A percentile compares a stretch with the other conserved stretches of the same genome.
Evolutionary conservation across 768 basidiomycete species (phyloP).

Genomic region (Termitomyces sp.): DNA sequence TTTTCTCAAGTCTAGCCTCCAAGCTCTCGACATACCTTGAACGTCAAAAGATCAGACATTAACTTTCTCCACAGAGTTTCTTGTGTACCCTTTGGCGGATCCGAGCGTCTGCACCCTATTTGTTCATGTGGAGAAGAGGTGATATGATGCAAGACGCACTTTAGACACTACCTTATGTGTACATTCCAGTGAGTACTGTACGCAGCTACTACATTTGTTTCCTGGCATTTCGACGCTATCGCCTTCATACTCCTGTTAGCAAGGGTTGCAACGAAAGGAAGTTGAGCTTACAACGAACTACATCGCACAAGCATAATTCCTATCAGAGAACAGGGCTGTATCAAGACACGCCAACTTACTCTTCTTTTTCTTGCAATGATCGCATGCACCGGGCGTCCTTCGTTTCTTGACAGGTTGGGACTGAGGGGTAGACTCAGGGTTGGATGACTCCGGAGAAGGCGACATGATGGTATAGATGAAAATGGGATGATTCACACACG

Average conservation of each 20-base stretch:
- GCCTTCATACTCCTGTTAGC: conserved; percentile 46
- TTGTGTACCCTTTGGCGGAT: conserved; percentile 52
- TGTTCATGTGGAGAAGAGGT: not conserved
- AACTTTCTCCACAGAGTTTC: not conserved
- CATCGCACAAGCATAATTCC: not conserved
- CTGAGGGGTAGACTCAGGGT: not conserved
- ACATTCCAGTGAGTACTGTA: conserved; percentile 52
- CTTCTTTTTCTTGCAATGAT: conserved; percentile 70
- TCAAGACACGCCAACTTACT: conserved; percentile 28
- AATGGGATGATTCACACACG: not conserved
- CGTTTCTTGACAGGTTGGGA: conserved; percentile 37
- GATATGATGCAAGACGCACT: conserved; percentile 26
- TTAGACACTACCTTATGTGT: conserved; percentile 67
- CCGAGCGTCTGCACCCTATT: conserved; percentile 39
- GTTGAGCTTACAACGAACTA: conserved; percentile 29
- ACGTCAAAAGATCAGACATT: not conserved
- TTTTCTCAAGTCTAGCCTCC: conserved; percentile 56
- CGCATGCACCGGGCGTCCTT: conserved; percentile 63
- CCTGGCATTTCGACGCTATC: conserved; percentile 65
- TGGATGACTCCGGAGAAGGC: not conserved
- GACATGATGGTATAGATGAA: not conserved
- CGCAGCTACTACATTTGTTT: conserved; percentile 60
- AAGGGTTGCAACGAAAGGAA: not conserved
- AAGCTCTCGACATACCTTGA: conserved; percentile 53
- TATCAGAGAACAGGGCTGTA: not conserved